These are phyloP conservation scores for Paracoccidioides lutzii DNA, from an alignment of 2,329 filamentous ascomycete genomes.

Conservation along the genomic window DNA sequence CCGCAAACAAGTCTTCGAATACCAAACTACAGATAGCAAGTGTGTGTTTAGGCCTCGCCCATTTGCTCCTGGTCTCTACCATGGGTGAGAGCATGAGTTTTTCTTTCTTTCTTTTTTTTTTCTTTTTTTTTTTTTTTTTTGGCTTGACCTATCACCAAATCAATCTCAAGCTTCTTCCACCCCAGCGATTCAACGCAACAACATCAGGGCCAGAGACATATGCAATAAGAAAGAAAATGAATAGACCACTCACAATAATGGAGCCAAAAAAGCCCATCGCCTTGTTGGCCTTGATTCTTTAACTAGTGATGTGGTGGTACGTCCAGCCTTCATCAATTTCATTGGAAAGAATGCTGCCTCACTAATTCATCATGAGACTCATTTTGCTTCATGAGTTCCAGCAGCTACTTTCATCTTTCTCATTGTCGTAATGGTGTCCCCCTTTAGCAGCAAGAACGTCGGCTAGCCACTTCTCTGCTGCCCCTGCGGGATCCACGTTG, in stretches of 20 bases:
- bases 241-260: not conserved
- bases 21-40: too few relatives aligned
- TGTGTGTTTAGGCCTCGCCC: too few relatives aligned
- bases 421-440: not conserved
- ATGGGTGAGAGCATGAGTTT: too few relatives aligned
- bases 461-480: not conserved
- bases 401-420: constrained; percentile 13
- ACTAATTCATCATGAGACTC: constrained; percentile 22
- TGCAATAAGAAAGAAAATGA: not conserved
- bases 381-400: constrained; percentile 22
- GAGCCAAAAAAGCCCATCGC: not conserved
- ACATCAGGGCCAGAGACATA: not conserved
- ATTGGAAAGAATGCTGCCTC: constrained; percentile 21
- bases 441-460: not conserved
- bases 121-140: too few relatives aligned
- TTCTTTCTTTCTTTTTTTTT: too few relatives aligned
- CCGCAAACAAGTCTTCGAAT: too few relatives aligned
- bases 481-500: too few relatives aligned
- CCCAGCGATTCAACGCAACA: too few relatives aligned
- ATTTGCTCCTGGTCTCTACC: too few relatives aligned
- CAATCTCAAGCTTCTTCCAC: not conserved
- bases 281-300: constrained; percentile 3
- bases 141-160: not conserved
- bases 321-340: constrained; percentile 22
- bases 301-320: constrained; percentile 13